These are phyloP conservation scores for Calonectria naviculata DNA, from an alignment of 2,329 filamentous ascomycete genomes.

Conservation along the genomic window DNA sequence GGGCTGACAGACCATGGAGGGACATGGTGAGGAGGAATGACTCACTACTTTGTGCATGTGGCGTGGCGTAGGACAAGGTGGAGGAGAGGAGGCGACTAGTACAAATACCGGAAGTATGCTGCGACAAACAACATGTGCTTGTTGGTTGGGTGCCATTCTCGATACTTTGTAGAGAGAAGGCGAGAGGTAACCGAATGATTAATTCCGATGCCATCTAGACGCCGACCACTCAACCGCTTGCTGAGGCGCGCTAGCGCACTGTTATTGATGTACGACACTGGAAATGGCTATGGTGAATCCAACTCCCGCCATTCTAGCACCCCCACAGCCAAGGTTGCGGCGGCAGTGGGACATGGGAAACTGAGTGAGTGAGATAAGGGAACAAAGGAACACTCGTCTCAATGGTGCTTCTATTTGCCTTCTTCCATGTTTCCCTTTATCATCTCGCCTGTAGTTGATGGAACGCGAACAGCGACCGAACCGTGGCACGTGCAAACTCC, in stretches of 20 bases:
- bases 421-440: neutral
- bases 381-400: neutral
- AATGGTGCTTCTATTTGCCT: neutral
- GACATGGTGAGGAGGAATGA: neutral
- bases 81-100: slow-evolving; percentile 1
- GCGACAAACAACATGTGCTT: neutral
- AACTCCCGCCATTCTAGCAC: neutral
- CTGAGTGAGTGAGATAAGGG: neutral
- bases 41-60: slow-evolving; percentile 6
- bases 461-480: slow-evolving; percentile 1
- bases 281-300: neutral
- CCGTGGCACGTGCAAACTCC: slow-evolving; percentile 9
- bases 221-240: neutral
- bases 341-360: neutral
- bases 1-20: neutral
- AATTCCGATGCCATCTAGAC: neutral
- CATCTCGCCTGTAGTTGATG: neutral
- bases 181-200: neutral
- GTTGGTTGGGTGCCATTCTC: neutral
- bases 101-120: neutral
- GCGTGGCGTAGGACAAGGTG: slow-evolving; percentile 2
- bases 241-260: neutral
- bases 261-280: slow-evolving; percentile 4
- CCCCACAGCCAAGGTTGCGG: neutral
- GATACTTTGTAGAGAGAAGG: neutral